These are phyloP conservation scores for Cenchrus purpureus DNA, from an alignment of 176 grass and related monocot species.

Conservation along the genomic window DNA sequence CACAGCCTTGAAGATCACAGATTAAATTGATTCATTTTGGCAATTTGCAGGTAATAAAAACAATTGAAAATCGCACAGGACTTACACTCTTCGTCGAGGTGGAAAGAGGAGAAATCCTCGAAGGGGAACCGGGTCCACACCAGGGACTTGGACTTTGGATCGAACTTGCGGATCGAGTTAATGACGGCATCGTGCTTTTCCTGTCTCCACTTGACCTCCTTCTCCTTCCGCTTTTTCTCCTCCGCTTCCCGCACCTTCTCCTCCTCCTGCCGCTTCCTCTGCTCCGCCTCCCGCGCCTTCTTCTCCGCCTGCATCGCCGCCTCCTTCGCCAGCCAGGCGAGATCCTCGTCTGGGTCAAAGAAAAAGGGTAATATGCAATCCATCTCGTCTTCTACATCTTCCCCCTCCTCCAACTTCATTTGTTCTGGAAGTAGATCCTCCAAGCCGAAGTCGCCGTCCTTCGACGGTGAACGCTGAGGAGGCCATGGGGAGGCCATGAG, in stretches of 20 bases:
- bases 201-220: not conserved
- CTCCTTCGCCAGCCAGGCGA: no score
- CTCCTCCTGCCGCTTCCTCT: no score
- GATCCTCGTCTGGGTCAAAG: not conserved
- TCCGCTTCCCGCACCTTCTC: not conserved
- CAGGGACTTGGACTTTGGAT: not conserved
- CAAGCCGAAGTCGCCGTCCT: not conserved
- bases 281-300: not conserved
- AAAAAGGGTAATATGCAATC: not conserved
- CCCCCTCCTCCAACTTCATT: no score
- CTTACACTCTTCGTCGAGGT: not conserved
- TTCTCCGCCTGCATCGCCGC: not conserved
- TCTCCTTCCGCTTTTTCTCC: not conserved
- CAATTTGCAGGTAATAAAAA: not conserved
- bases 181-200: not conserved
- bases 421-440: not conserved
- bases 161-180: not conserved
- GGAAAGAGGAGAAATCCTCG: not conserved
- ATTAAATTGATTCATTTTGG: not conserved
- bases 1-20: no score
- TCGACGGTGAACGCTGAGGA: no score
- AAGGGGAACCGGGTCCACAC: not conserved
- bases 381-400: not conserved
- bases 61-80: not conserved
- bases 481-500: no score